These are phyloP conservation scores for Jatropha curcas DNA, from an alignment of 345 rosid genomes.

Conservation along the genomic window DNA sequence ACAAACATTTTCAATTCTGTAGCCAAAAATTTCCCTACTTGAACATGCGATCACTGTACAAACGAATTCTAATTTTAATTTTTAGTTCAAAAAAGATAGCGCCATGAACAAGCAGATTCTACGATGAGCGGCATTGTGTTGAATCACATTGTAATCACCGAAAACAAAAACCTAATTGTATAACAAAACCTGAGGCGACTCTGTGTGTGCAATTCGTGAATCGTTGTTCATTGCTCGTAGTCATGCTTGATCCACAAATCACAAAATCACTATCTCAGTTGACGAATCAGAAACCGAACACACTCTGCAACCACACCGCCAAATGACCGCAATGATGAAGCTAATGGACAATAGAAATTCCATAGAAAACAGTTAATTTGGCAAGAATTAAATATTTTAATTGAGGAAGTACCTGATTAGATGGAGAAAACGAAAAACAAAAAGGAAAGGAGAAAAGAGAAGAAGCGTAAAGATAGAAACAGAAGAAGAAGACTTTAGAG, in stretches of 20 bases:
- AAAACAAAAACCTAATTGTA: not conserved
- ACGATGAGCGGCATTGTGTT: not conserved
- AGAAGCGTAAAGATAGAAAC: not conserved
- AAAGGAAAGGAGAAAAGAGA: not conserved
- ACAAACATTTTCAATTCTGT: not conserved
- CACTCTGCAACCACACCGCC: not conserved
- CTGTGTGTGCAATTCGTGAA: constrained; percentile 27
- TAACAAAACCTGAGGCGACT: constrained; percentile 38
- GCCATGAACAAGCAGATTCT: not conserved
- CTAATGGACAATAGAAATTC: not conserved
- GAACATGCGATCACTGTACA: not conserved
- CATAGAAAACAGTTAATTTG: too few relatives aligned
- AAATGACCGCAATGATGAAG: not conserved
- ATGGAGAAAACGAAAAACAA: not conserved
- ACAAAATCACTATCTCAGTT: constrained; percentile 20
- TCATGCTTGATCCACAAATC: constrained; percentile 39
- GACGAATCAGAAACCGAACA: constrained; percentile 9
- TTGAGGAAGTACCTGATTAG: constrained; percentile 4
- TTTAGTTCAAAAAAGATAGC: not conserved
- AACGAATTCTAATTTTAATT: not conserved
- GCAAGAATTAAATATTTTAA: too few relatives aligned
- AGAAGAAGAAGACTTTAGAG: not conserved
- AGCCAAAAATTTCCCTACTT: not conserved
- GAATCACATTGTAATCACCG: not conserved
- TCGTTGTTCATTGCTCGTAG: constrained; percentile 26